Base-by-base conservation (phyloP, 805 yeast genomes). In the Candida silvatica region DNA sequence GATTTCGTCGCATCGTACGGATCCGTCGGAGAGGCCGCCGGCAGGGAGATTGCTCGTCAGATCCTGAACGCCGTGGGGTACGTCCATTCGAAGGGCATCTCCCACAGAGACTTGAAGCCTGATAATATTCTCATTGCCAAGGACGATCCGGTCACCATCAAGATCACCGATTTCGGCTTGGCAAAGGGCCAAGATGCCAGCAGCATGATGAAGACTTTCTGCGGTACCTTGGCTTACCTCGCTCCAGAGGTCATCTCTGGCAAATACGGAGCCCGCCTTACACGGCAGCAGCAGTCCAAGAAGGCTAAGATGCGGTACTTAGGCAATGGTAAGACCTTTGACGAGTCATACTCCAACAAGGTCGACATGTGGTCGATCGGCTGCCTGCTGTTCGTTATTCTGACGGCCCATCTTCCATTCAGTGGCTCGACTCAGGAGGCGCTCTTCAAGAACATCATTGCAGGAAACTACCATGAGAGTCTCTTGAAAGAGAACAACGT, bases 341-440 rank as follows among this genome's bases (percentile, higher is more conserved):
- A 56, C 24, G 61, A 56, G 44, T 42, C 67, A 32, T 92, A 92
- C 51, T 85, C 96, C 2, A 79, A 82, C 26, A 68, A 84, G 38
- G 97, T 92, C 12, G 99, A 92, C 55, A 85, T 92, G 71, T 92
- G 99, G 99, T 86, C 97, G 2, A 68, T 92, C 37, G 99, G 98
- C 0, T 92, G 99, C 57, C 61, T 92, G 19, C 80, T 87, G 1
- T 92, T 87, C 61, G 98, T 92, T 4, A 76, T 90, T 17, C 58
- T 92, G 36, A 90, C 98, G 0, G 90, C 92, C 0, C 96, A 86
- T 66, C 64, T 90, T 41, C 99, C 99, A 6, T 92, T 92, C 55
- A 86, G 90, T 54, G 97, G 97, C 1, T 71, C 79, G 35, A 85
- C 96, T 0, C 97, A 90, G 49, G 88, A 83, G 12, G 82, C 83